phyloP scores from a whole-genome alignment of 495 filamentous ascomycete species.

The Hypoxylon lienhwacheense region DNA sequence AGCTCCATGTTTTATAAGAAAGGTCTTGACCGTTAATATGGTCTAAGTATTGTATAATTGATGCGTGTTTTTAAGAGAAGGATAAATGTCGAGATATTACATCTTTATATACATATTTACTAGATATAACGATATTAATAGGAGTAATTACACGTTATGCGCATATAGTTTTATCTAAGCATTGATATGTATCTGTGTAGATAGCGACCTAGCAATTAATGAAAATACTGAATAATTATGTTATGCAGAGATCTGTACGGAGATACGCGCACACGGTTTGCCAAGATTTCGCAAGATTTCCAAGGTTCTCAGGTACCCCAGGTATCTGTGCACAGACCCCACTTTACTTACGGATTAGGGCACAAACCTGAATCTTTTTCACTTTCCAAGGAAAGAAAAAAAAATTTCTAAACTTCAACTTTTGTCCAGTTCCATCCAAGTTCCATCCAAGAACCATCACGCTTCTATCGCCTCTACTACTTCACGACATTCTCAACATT shows the following conservation, averaged over 20 bases:
- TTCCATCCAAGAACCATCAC: slow-evolving; percentile 26
- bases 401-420: slow-evolving; percentile 19
- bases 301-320: not conserved
- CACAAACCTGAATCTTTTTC: slow-evolving; percentile 37
- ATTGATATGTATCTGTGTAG: not conserved
- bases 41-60: too few species aligned
- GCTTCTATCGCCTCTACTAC: slow-evolving; percentile 26
- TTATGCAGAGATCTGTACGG: too few species aligned
- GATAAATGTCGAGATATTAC: too few species aligned
- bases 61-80: too few species aligned
- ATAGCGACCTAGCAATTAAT: not conserved
- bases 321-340: slow-evolving; percentile 12
- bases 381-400: slow-evolving; percentile 29
- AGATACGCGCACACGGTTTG: too few species aligned
- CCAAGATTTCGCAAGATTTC: not conserved
- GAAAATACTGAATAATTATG: too few species aligned
- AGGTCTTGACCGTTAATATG: too few species aligned
- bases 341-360: slow-evolving; percentile 23
- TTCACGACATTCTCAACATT: slow-evolving; percentile 24
- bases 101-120: too few species aligned
- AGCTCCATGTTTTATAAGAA: too few species aligned
- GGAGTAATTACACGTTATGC: too few species aligned
- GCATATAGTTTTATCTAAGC: not conserved
- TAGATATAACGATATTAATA: too few species aligned
- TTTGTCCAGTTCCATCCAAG: slow-evolving; percentile 26